phyloP scores from a whole-genome alignment of 495 filamentous ascomycete species.

The Friedmanniomyces simplex region DNA sequence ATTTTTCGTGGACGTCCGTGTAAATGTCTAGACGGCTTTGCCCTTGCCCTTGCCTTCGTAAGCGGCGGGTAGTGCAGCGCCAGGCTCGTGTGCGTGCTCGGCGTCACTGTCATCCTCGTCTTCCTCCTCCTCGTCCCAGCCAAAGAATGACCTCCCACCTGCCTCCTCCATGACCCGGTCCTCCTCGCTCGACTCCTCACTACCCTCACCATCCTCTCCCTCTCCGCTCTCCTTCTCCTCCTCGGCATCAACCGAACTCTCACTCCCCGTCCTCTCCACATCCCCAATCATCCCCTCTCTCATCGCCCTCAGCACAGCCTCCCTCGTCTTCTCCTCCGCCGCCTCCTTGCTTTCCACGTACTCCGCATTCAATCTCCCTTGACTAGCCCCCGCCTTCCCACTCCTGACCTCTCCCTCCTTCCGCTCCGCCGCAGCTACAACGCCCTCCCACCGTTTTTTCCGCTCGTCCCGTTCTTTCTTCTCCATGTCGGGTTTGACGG shows the following conservation, averaged over 20 bases:
- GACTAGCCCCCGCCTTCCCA: conserved; percentile 39
- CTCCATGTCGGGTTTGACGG: conserved; percentile 95
- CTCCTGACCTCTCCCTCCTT: conserved; percentile 67
- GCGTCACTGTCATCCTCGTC: conserved; percentile 29
- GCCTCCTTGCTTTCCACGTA: conserved; percentile 93
- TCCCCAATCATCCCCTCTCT: conserved; percentile 45
- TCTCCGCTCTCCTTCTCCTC: conserved; percentile 40
- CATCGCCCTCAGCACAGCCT: conserved; percentile 71
- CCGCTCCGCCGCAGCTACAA: conserved; percentile 71
- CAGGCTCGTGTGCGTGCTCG: conserved; percentile 2
- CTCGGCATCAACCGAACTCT: conserved; percentile 35
- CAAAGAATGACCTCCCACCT: conserved; percentile 51
- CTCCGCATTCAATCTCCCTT: conserved; percentile 64
- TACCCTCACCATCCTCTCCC: conserved; percentile 26
- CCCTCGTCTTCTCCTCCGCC: conserved; percentile 66
- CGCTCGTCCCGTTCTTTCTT: conserved; percentile 79
- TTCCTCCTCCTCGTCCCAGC: conserved; percentile 80
- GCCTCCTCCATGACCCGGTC: conserved; percentile 33
- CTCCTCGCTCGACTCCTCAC: conserved; percentile 14
- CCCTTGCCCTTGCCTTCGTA: conserved; percentile 23
- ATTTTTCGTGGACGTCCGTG: too few relatives aligned
- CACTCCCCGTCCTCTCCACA: conserved; percentile 20
- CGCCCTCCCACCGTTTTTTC: conserved; percentile 66
- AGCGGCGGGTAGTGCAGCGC: conserved; percentile 12
- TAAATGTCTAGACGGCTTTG: conserved; percentile 8